Evolutionary conservation across 2,329 filamentous ascomycete species (phyloP).

Genomic region (Colletotrichum sp.): DNA sequence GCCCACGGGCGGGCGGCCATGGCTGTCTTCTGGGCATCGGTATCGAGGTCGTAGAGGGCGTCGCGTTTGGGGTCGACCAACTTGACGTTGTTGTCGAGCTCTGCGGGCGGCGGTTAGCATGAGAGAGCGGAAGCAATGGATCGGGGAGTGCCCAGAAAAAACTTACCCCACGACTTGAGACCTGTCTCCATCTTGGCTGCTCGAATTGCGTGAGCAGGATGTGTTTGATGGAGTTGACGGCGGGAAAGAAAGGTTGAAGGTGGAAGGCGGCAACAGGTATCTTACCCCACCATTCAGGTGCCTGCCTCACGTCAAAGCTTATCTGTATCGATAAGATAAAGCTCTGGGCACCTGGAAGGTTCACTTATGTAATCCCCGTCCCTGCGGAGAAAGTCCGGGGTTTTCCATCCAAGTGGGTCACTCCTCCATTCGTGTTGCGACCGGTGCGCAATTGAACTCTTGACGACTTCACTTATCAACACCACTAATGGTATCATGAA

Average conservation of each 20-base stretch:
- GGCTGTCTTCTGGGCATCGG: constrained; percentile 69
- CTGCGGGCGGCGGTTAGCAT: constrained; percentile 46
- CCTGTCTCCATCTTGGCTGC: constrained; percentile 29
- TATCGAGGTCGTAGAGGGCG: constrained; percentile 86
- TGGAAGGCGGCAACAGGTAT: background rate
- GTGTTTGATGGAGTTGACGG: background rate
- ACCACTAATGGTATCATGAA: background rate
- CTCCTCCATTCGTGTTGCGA: background rate
- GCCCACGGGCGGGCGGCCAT: constrained; percentile 75
- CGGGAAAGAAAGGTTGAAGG: background rate
- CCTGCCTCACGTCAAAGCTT: background rate
- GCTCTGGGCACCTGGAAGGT: background rate
- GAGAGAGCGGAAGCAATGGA: background rate
- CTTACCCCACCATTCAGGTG: constrained; percentile 15
- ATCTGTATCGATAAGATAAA: constrained; percentile 21
- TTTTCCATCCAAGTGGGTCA: background rate
- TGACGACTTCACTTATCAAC: background rate
- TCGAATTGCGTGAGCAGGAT: background rate
- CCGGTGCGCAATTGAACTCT: background rate
- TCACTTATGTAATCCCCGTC: background rate
- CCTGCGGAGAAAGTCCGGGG: background rate
- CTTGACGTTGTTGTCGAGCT: constrained; percentile 85
- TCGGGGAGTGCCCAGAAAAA: too few relatives aligned
- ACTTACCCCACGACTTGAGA: constrained; percentile 31
- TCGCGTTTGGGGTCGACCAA: constrained; percentile 88